Conservation (phyloP, 768 basidiomycete species). For the Pulveroboletus frians region DNA sequence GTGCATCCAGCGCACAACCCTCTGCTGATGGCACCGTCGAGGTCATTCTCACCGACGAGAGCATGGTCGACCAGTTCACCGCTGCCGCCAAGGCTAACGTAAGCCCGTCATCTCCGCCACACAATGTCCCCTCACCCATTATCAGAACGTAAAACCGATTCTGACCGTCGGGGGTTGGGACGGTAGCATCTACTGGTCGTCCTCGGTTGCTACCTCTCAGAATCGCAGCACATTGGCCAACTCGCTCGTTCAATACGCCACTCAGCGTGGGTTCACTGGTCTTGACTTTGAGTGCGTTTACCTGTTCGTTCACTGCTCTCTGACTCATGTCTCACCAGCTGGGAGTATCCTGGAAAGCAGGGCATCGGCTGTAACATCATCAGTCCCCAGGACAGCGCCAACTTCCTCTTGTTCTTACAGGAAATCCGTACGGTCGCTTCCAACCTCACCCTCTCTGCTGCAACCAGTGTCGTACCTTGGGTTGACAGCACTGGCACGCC, state of each 20-base stretch:
- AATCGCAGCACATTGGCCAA: slow-evolving; percentile 58
- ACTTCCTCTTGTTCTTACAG: slow-evolving; percentile 74
- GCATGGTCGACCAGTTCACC: slow-evolving; percentile 18
- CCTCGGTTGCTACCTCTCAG: slow-evolving; percentile 45
- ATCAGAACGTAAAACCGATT: slow-evolving; percentile 50
- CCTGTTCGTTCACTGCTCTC: neutral
- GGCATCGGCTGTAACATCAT: slow-evolving; percentile 70
- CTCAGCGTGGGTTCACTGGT: slow-evolving; percentile 51
- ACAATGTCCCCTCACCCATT: neutral
- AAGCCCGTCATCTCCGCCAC: neutral
- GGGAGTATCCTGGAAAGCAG: slow-evolving; percentile 75
- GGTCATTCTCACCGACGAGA: slow-evolving; percentile 1
- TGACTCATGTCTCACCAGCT: slow-evolving; percentile 39
- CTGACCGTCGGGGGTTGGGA: slow-evolving; percentile 67
- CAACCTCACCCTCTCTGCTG: slow-evolving; percentile 67
- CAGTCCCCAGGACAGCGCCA: slow-evolving; percentile 61
- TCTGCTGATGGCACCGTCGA: slow-evolving; percentile 11
- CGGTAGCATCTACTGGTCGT: slow-evolving; percentile 59
- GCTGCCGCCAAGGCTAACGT: slow-evolving; percentile 26
- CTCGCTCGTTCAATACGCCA: slow-evolving; percentile 45
- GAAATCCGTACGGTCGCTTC: slow-evolving; percentile 54
- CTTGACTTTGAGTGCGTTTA: slow-evolving; percentile 60
- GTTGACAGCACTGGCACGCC: slow-evolving; percentile 51
- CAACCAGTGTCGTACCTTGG: slow-evolving; percentile 65
- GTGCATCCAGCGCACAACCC: slow-evolving; percentile 19